These are phyloP conservation scores for Cotoneaster glaucophyllus DNA, from an alignment of 306 rosid genomes.

Conservation along the genomic window DNA sequence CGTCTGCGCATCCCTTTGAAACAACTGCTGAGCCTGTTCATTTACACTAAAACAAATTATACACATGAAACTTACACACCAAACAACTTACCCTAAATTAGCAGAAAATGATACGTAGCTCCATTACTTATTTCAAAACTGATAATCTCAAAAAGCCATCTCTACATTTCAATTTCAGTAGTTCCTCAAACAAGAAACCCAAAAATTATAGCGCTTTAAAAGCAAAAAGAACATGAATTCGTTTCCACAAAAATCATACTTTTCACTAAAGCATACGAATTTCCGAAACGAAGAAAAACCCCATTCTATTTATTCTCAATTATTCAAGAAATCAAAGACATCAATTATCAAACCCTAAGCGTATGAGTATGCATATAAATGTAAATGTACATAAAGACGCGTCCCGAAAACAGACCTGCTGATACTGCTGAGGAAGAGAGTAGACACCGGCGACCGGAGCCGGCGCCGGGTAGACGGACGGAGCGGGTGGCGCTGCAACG, in stretches of 20 bases:
- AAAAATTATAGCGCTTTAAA: not conserved
- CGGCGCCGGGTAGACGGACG: slow-evolving; percentile 35
- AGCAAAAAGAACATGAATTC: not conserved
- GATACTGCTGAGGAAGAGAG: slow-evolving; percentile 69
- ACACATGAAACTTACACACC: not conserved
- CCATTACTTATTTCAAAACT: not conserved
- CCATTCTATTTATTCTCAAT: not conserved
- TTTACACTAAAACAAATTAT: not conserved
- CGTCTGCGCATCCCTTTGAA: slow-evolving; percentile 88
- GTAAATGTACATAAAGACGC: not conserved
- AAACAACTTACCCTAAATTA: not conserved
- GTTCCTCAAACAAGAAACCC: not conserved
- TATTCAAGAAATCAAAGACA: not conserved
- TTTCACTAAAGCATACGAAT: not conserved
- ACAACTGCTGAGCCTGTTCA: slow-evolving; percentile 81
- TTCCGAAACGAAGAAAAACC: not conserved
- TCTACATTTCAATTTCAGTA: no score
- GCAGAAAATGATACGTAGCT: not conserved
- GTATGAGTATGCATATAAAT: not conserved
- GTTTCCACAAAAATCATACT: not conserved
- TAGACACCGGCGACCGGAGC: slow-evolving; percentile 38
- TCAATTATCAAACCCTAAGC: not conserved
- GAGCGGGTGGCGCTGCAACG: slow-evolving; percentile 14
- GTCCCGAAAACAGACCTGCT: slow-evolving; percentile 36
- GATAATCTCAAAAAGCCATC: not conserved